Evolutionary conservation across 2,329 filamentous ascomycete genomes (phyloP).

Genomic region (Fusarium citri): DNA sequence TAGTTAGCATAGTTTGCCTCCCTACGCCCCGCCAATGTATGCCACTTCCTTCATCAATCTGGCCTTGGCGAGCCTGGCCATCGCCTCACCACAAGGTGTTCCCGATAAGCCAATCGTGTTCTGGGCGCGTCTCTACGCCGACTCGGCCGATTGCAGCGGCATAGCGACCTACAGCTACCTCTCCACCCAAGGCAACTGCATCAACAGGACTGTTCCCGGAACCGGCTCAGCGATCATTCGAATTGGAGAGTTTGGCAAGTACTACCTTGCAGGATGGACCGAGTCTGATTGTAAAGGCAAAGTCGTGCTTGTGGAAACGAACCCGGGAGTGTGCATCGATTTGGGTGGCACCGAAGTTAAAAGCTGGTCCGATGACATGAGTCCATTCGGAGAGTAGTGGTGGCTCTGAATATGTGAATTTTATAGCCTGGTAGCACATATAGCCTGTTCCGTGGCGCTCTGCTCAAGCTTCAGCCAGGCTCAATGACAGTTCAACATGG

Average conservation of each 20-base stretch:
- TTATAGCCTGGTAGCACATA: background rate
- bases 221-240: background rate
- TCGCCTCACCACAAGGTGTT: background rate
- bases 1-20: background rate
- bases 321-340: background rate
- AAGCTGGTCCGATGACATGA: slow-evolving; percentile 1
- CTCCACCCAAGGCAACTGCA: background rate
- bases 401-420: background rate
- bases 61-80: background rate
- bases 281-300: background rate
- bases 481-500: too few relatives aligned
- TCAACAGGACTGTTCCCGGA: background rate
- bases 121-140: background rate
- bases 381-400: background rate
- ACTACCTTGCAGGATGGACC: background rate
- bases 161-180: background rate
- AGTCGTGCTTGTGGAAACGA: background rate
- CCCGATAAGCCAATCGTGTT: background rate
- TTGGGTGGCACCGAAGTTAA: background rate
- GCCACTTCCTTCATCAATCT: background rate
- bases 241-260: background rate
- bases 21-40: background rate
- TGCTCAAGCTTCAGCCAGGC: too few relatives aligned
- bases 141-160: background rate
- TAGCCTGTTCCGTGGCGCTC: too few relatives aligned